These are phyloP conservation scores for Clavispora santaluciae DNA, from an alignment of 805 yeast species.

Conservation along the genomic window DNA sequence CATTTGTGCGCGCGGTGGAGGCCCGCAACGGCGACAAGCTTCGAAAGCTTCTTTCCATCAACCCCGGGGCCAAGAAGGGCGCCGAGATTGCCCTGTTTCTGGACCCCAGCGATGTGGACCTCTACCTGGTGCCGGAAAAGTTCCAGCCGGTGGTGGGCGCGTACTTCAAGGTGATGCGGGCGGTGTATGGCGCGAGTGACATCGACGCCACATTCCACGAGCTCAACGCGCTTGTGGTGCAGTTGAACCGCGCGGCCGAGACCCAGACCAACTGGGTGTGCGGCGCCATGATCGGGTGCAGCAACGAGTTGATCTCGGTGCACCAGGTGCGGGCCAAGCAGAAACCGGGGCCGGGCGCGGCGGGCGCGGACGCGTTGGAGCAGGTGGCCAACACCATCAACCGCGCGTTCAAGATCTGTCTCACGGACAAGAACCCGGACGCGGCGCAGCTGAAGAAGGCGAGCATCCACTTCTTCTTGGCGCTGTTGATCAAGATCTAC, in stretches of 20 bases:
- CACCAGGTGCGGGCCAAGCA: constrained; percentile 31
- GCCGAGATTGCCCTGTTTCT: constrained; percentile 25
- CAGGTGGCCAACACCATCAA: constrained; percentile 62
- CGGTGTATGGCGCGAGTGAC: constrained; percentile 29
- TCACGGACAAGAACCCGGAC: constrained; percentile 70
- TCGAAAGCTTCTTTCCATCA: constrained; percentile 27
- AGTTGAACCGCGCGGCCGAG: constrained; percentile 51
- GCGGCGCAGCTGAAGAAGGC: constrained; percentile 45
- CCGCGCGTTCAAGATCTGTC: constrained; percentile 67
- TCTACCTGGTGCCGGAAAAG: constrained; percentile 33
- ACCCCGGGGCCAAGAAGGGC: constrained; percentile 31
- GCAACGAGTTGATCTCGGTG: constrained; percentile 38
- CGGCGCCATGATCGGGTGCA: constrained; percentile 35
- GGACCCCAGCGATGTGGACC: constrained; percentile 38
- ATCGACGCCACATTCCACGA: constrained; percentile 27
- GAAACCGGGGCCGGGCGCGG: constrained; percentile 23
- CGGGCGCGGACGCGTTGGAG: constrained; percentile 37
- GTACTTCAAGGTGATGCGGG: constrained; percentile 32
- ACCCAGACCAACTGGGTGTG: constrained; percentile 50
- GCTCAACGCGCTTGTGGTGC: constrained; percentile 40
- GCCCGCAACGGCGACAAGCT: constrained; percentile 16
- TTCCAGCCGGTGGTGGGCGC: constrained; percentile 24
- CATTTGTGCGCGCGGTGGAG: constrained; percentile 16
- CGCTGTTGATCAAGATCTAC: constrained; percentile 65
- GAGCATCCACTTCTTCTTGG: constrained; percentile 68